Evolutionary conservation across 2,329 filamentous ascomycete genomes (phyloP).

Genomic region (Zymoseptoria crescenta): DNA sequence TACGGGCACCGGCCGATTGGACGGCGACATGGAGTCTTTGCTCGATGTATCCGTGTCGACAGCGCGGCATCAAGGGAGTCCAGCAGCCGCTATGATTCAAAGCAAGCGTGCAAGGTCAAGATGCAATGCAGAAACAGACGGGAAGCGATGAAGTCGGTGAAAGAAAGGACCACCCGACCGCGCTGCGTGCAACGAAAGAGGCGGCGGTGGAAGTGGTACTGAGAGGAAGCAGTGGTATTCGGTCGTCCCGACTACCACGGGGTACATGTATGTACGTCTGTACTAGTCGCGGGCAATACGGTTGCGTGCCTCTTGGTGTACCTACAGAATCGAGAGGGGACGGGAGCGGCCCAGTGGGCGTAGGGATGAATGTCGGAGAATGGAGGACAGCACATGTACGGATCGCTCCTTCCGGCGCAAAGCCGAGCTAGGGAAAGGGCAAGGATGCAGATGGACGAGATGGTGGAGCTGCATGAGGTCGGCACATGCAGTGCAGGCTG

Average conservation of each 20-base stretch:
- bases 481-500: background rate
- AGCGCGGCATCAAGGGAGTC: background rate
- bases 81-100: background rate
- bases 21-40: slow-evolving; percentile 21
- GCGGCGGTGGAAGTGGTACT: background rate
- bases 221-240: background rate
- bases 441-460: background rate
- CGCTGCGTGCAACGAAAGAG: background rate
- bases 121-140: background rate
- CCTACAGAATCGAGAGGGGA: background rate
- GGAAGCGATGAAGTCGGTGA: background rate
- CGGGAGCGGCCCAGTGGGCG: background rate
- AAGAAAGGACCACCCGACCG: background rate
- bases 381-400: background rate
- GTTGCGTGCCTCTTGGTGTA: background rate
- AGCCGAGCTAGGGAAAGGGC: background rate
- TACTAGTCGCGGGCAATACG: background rate
- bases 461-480: background rate
- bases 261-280: background rate
- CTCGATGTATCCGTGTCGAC: background rate
- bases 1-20: slow-evolving; percentile 31
- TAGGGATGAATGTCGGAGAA: background rate
- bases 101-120: background rate
- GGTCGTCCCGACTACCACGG: background rate
- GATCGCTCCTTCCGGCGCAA: background rate